Base-by-base conservation (phyloP, 1,284 basidiomycete species). In the Golubevia sp. region DNA sequence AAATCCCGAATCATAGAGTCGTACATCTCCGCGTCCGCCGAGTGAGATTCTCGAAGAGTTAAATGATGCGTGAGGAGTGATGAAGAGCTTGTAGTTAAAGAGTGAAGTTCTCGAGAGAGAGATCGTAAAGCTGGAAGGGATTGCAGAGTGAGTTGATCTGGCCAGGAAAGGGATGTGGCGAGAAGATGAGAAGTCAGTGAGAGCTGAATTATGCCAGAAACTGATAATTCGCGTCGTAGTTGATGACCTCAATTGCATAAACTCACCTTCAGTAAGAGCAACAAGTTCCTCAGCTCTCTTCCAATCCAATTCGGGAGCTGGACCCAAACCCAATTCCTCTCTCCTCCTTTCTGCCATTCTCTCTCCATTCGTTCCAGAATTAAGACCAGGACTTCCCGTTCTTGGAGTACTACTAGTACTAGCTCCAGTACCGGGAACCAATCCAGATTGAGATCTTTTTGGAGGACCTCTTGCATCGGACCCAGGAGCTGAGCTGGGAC, bases 1-100 rank as follows among this genome's bases (percentile, higher is more conserved):
- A 82, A 61, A 49, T 82, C 76, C 62, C 73, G 73, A 65, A 82
- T 82, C 67, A 80, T 77, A 26, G 68, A 70, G 20, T 82, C 75
- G 66, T 75, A 80, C 71, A 79, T 73, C 60, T 82, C 79, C 49
- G 73, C 66, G 49, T 82, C 79, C 6, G 77, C 69, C 24, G 65
- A 52, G 38, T 74, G 74, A 54, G 74, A 71, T 51, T 82, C 79
- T 54, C 79, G 63, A 52, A 78, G 49, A 55, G 71, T 74, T 52
- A 82, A 62, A 23, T 80, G 71, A 57, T 82, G 71, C n/a, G 78
- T 78, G 50, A 82, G 64, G 44, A 78, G 57, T 5, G 66, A 62
- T 49, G 76, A 77, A 2, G 73, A 68, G 25, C 68, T 68, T 18
- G 66, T 65, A 6, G 76, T 75, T 24, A 82, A 59, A 1, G 64